These are phyloP conservation scores for Papiliotrema flavescens DNA, from an alignment of 1,284 basidiomycete genomes.

Conservation along the genomic window DNA sequence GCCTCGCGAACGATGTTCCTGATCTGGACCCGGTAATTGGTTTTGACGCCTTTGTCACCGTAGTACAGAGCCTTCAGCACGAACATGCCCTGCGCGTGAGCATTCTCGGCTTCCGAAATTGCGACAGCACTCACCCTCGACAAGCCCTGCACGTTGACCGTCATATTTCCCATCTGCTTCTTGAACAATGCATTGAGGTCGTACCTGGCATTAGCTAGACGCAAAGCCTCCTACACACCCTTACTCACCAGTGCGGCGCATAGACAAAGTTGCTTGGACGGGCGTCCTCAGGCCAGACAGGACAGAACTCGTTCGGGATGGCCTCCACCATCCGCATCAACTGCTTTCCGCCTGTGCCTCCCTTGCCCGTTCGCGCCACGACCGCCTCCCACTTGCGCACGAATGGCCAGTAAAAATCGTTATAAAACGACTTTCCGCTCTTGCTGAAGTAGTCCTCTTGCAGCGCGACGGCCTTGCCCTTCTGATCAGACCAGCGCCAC, in stretches of 20 bases:
- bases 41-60: conserved; percentile 65
- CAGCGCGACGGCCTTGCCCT: conserved; percentile 68
- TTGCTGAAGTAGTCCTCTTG: conserved; percentile 81
- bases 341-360: conserved; percentile 21
- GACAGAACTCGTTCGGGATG: conserved; percentile 90
- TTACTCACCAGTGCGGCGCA: conserved; percentile 77
- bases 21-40: conserved; percentile 79
- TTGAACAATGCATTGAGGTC: conserved; percentile 79
- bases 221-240: too few relatives aligned
- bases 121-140: conserved; percentile 59
- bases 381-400: conserved; percentile 65
- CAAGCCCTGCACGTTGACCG: conserved; percentile 84
- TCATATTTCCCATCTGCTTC: conserved; percentile 76
- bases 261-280: conserved; percentile 73
- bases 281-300: conserved; percentile 64
- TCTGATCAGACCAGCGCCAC: conserved; percentile 80
- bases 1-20: conserved; percentile 68
- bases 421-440: conserved; percentile 72
- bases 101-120: neutral
- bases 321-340: conserved; percentile 70
- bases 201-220: conserved; percentile 59
- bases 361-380: conserved; percentile 51
- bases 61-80: conserved; percentile 74
- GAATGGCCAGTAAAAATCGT: conserved; percentile 81
- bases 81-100: conserved; percentile 69